Percentiles rank a stretch among this genome's conserved stretches.
Conservation (phyloP, 306 rosid genomes). For the Quercus cerris region DNA sequence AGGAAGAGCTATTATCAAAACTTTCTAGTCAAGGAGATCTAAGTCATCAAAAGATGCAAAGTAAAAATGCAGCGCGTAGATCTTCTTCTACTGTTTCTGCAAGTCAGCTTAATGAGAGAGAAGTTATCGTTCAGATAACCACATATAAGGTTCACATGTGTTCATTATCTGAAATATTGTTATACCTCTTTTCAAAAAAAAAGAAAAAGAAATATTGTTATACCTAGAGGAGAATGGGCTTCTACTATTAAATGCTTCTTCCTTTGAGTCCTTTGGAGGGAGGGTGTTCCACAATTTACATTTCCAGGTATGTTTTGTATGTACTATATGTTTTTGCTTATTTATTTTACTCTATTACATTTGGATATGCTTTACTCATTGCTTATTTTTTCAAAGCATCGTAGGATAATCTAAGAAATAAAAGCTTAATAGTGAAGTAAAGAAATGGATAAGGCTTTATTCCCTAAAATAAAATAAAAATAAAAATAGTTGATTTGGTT, state of each 20-base stretch:
- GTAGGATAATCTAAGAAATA: too few species aligned
- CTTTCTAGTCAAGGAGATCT: constrained; percentile 14
- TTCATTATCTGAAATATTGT: constrained; percentile 42
- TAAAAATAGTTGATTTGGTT: too few species aligned
- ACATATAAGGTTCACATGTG: constrained; percentile 13
- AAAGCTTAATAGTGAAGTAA: too few species aligned
- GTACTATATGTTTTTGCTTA: neutral
- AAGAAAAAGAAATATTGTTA: constrained; percentile 13
- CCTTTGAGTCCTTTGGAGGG: constrained; percentile 52
- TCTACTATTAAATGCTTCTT: constrained; percentile 51
- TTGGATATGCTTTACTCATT: neutral
- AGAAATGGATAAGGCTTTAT: too few species aligned
- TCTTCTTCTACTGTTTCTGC: constrained; percentile 44
- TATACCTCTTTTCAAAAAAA: constrained; percentile 4
- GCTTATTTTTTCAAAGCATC: too few species aligned
- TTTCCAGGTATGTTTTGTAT: constrained; percentile 33
- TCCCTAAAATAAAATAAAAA: too few species aligned
- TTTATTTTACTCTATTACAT: neutral
- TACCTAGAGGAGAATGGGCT: constrained; percentile 51
- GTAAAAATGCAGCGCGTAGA: neutral
- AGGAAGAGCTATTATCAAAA: constrained; percentile 41
- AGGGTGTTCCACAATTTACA: constrained; percentile 54
- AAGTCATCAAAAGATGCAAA: neutral
- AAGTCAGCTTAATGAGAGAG: constrained; percentile 42
- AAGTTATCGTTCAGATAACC: constrained; percentile 53